Evolutionary conservation across 2,329 filamentous ascomycete species (phyloP), one percentile per base, ranked within the genome.

Genomic region (Hypoxylon sp.): DNA sequence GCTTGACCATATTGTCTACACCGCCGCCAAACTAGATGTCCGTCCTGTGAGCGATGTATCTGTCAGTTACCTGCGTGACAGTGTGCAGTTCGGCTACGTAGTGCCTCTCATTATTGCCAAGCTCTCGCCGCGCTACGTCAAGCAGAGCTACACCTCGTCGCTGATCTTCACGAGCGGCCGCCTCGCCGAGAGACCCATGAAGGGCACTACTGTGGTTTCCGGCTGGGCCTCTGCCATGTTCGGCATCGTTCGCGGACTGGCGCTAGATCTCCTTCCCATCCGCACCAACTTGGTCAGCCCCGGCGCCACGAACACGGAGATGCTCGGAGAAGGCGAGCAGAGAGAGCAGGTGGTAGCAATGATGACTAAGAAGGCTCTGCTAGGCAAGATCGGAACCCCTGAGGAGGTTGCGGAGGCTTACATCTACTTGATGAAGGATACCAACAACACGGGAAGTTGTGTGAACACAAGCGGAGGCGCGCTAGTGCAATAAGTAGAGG

Each of bases 211-310:
- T 3, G 78, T 88, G 19, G 69, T 87, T 1, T 80, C 81, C 0
- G 78, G 79, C 1, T 85, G 83, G 57, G 83, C 82, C 0, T 82
- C 85, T 0, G 88, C 84, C 0, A 68, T 87, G 5, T 81, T 87
- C 53, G 82, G 84, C 2, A 81, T 91, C 75, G 81, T 82, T 1
- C 81, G 86, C 1, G 84, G 82, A 2, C 78, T 92, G 34, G 90
- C 90, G 1, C 72, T 91, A 32, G 89, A 92, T 72, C 73, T 93
- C 60, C 84, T 83, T 68, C 90, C 90, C 0, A 77, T 91, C 7
- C 79, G 90, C 1, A 89, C 91, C 25, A 92, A 92, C 74, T 74
- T 85, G 0, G 86, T 92, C 1, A 80, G 78, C 58, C 88, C 89
- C 0, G 90, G 89, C 0, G 79, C 81, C 0, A 80, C 86, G 0